Conservation (phyloP, 108 stramenopile species). For the Fragilaria radians region DNA sequence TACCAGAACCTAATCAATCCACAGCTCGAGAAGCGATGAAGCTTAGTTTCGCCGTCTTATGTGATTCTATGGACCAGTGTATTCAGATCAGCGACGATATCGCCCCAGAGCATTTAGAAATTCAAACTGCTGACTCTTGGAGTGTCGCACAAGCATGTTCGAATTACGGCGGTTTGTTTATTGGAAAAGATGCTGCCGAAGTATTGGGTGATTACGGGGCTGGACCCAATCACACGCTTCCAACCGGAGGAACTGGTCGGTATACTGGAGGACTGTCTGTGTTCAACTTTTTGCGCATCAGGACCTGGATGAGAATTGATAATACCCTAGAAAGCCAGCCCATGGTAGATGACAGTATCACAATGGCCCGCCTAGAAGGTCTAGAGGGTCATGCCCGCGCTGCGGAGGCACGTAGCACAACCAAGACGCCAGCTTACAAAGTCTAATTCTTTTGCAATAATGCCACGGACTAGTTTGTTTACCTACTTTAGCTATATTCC, state of each 20-base stretch:
- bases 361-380: conserved; percentile 96
- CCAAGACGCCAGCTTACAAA: conserved; percentile 24
- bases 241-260: conserved; percentile 94
- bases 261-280: conserved; percentile 97
- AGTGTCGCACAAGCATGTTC: conserved; percentile 60
- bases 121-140: conserved; percentile 82
- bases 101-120: conserved; percentile 98
- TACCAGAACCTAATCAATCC: conserved; percentile 88
- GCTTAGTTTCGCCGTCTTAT: conserved; percentile 79
- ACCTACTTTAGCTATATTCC: too few relatives aligned
- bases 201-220: conserved; percentile 99
- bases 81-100: conserved; percentile 78
- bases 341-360: conserved; percentile 87
- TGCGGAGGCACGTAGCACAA: conserved; percentile 80
- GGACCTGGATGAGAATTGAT: conserved; percentile 95
- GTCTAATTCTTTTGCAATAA: too few relatives aligned
- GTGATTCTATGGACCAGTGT: conserved; percentile 79
- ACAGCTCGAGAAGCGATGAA: conserved; percentile 76
- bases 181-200: conserved; percentile 93
- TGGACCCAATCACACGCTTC: conserved; percentile 98
- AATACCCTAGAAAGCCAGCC: conserved; percentile 53
- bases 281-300: conserved; percentile 94
- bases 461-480: too few relatives aligned
- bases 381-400: conserved; percentile 97
- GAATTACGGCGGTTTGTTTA: conserved; percentile 95